Evolutionary conservation across 129 eudicot species (phyloP).

Genomic region (Pittosporum tobira): DNA sequence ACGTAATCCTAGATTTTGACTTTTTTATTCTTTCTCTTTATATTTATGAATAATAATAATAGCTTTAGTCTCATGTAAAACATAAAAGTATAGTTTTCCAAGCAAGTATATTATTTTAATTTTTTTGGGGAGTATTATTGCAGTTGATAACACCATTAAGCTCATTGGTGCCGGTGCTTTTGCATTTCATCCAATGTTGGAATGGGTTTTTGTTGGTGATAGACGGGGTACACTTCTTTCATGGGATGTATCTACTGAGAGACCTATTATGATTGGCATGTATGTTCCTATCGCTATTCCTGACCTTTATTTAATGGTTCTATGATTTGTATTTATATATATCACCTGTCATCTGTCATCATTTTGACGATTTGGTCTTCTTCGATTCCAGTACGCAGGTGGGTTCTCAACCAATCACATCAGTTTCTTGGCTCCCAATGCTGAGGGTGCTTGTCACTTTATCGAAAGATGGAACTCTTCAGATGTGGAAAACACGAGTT

Average conservation of each 20-base stretch:
- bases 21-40: not conserved
- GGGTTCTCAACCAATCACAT: constrained; percentile 94
- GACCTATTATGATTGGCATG: constrained; percentile 99
- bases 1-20: constrained; percentile 52
- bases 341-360: constrained; percentile 1
- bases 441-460: constrained; percentile 78
- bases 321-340: not conserved
- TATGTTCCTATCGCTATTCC: constrained; percentile 24
- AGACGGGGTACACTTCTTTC: constrained; percentile 96
- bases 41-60: not conserved
- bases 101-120: too few species aligned
- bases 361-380: constrained; percentile 2
- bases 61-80: not conserved
- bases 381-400: constrained; percentile 73
- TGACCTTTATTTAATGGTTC: not conserved
- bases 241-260: constrained; percentile 98
- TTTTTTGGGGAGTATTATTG: constrained; percentile 15
- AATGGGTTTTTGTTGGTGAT: constrained; percentile 97
- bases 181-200: constrained; percentile 94
- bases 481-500: constrained; percentile 91
- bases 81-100: not conserved
- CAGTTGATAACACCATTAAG: constrained; percentile 89
- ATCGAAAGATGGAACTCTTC: constrained; percentile 90
- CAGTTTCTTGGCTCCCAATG: constrained; percentile 82
- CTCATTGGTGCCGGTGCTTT: constrained; percentile 94